Base-by-base conservation (phyloP, 208 protist genomes). In the Acanthamoeba culbertsoni region DNA sequence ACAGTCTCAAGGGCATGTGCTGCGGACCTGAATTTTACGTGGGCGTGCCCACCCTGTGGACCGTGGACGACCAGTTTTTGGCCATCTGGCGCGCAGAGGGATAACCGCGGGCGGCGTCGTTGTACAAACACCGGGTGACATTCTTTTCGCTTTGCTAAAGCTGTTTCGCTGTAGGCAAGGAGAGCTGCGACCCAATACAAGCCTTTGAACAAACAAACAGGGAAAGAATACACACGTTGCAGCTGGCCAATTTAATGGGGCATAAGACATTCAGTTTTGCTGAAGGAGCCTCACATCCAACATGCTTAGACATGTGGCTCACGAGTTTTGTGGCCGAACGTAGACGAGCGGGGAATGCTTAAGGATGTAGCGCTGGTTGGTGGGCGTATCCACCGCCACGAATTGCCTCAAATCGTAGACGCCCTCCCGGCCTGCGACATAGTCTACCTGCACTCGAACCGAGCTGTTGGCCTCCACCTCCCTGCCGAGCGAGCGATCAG, bases 401-500 rank as follows among this genome's bases (percentile, higher is more conserved):
- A 84, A 84, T 12, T 37, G 73, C 45, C 55, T 84, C 23, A 84
- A 45, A 31, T 84, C 73, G 73, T 84, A 84, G 28, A 84, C 73
- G 28, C 73, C 73, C 73, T 84, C 73, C 73, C 40, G 33, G 43
- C 73, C 73, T 8, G 73, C 73, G 43, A 84, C 73, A 45, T 84
- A 84, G 42, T 84, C 73, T n/a, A 84, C 73, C 28, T 84, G 48
- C 43, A 84, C 73, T 23, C 73, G 37, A n/a, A 84, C 73, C 43
- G 73, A 84, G 26, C 73, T 84, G 73, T 84, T 84, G 37, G 73
- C 73, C 73, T 84, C 73, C 43, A 84, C 73, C 43, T 84, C 73
- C 16, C 73, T 84, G 43, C 6, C 26, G 63, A 73, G 37, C 14
- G 5, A 0, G 28, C 31, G n/a, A 16, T 4, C 6, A 0, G 12